Base-by-base conservation (phyloP, 2,329 filamentous ascomycete species). In the Alternaria sp. region DNA sequence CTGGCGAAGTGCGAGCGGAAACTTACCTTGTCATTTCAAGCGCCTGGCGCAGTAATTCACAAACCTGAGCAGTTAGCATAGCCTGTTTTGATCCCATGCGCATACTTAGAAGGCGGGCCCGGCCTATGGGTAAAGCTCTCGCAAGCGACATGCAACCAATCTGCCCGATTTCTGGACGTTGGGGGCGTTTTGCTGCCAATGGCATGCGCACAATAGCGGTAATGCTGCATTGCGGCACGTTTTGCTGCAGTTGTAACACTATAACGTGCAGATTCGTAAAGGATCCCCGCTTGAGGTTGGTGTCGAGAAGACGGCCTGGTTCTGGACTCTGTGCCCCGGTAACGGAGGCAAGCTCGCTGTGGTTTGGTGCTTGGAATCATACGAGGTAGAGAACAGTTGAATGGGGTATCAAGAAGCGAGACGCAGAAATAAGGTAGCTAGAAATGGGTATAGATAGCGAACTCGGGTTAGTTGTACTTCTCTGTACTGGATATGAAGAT, bases 31-130 rank as follows among this genome's bases (percentile, higher is more conserved):
- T 13, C 19, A 15, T 61, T 40, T 12, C 59, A 54, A 60, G 62
- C 67, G 67, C 60, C 61, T 44, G 59, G 45, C 30, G 52, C 32
- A 51, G 26, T 43, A 15, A 23, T 44, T 51, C 40, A 57, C 30
- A 56, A 66, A 64, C 56, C 52, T 59, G 44, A 47, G 56, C 65
- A 67, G 65, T 66, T 60, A 69, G 59, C 60, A 10, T 36, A 58
- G 50, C 64, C 55, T 65, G 60, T 63, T 63, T 62, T 40, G 17
- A 30, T n/a, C 17, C 10, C 32, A 57, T n/a, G 19, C 28, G 30
- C 28, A 12, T 23, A 21, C 13, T 40, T 52, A 4, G 5, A 11
- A 52, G 8, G 54, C 30, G 21, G 13, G 17, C 40, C 62, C 67
- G 46, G 32, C 30, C 11, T 54, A 32, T 49, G 60, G 67, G 62